These are phyloP conservation scores for Cornus suecica DNA, from an alignment of 148 eudicot genomes.

Conservation along the genomic window DNA sequence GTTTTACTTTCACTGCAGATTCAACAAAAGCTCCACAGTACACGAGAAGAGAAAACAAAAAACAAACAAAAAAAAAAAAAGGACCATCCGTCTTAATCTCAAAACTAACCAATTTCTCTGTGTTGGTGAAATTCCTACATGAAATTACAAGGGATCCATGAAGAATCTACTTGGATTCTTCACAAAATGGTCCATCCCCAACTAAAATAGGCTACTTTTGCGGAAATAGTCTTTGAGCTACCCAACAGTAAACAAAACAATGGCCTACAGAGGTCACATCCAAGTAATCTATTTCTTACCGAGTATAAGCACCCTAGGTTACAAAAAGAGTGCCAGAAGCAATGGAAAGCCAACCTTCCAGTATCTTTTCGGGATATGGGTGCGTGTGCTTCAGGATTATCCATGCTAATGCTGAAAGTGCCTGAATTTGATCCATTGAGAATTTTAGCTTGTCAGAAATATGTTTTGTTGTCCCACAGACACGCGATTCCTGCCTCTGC, in stretches of 20 bases:
- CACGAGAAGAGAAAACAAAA: too few relatives aligned
- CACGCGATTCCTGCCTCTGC: slow-evolving; percentile 47
- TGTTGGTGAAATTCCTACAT: not conserved
- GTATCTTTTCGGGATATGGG: not conserved
- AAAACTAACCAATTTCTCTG: too few relatives aligned
- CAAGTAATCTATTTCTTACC: not conserved
- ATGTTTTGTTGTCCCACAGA: slow-evolving; percentile 14
- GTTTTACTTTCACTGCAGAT: not conserved
- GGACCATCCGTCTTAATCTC: too few relatives aligned
- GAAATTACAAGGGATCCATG: slow-evolving; percentile 10
- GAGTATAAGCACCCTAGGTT: not conserved
- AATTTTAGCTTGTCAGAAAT: slow-evolving; percentile 3
- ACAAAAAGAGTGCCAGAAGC: slow-evolving; percentile 5
- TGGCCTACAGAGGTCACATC: not conserved
- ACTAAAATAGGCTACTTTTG: not conserved
- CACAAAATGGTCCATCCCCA: not conserved
- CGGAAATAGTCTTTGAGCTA: not conserved
- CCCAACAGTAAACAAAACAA: not conserved
- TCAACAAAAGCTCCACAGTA: not conserved
- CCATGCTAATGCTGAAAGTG: not conserved
- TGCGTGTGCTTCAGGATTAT: not conserved
- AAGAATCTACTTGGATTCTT: slow-evolving; percentile 11
- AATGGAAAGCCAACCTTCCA: not conserved
- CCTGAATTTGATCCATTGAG: not conserved
- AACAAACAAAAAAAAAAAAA: too few relatives aligned